phyloP scores from a whole-genome alignment of 257 asterid genomes.

The Fraxinus excelsior region DNA sequence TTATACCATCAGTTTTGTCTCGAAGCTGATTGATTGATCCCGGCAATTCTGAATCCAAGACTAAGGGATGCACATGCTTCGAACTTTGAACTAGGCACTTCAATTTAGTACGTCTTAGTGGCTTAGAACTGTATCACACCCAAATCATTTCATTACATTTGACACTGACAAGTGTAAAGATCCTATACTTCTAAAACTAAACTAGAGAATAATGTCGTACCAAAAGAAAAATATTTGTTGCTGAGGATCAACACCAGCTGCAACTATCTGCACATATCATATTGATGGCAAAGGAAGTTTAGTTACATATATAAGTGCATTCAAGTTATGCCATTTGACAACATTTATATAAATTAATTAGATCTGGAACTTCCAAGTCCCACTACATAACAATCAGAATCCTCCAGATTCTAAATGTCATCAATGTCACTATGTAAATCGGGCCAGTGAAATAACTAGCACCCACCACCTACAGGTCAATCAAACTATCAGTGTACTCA shows the following conservation, averaged over 20 bases:
- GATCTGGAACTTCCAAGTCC: conserved; percentile 9
- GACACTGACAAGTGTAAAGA: conserved; percentile 21
- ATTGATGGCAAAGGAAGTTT: conserved; percentile 19
- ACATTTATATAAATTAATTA: conserved; percentile 20
- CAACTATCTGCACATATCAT: conserved; percentile 62
- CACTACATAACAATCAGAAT: conserved; percentile 10
- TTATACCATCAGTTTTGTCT: conserved; percentile 74
- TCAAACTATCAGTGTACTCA: not conserved
- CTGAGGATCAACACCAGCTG: conserved; percentile 90
- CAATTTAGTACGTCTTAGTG: conserved; percentile 52
- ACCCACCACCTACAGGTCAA: not conserved
- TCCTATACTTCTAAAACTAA: conserved; percentile 24
- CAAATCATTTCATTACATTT: conserved; percentile 36
- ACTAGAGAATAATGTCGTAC: conserved; percentile 43
- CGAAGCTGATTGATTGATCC: conserved; percentile 49
- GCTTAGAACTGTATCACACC: conserved; percentile 64
- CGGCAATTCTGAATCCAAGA: conserved; percentile 60
- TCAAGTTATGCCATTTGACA: conserved; percentile 15
- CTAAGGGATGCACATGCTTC: conserved; percentile 74
- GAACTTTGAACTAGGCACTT: conserved; percentile 51
- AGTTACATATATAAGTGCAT: not conserved
- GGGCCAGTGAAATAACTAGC: conserved; percentile 1
- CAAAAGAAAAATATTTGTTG: conserved; percentile 80
- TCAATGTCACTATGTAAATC: not conserved
- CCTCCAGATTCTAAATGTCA: conserved; percentile 11